A percentile compares a stretch with the other conserved stretches of the same genome.
These are phyloP conservation scores for Trichomonas vaginalis DNA, from an alignment of 208 protist genomes.

Conservation along the genomic window DNA sequence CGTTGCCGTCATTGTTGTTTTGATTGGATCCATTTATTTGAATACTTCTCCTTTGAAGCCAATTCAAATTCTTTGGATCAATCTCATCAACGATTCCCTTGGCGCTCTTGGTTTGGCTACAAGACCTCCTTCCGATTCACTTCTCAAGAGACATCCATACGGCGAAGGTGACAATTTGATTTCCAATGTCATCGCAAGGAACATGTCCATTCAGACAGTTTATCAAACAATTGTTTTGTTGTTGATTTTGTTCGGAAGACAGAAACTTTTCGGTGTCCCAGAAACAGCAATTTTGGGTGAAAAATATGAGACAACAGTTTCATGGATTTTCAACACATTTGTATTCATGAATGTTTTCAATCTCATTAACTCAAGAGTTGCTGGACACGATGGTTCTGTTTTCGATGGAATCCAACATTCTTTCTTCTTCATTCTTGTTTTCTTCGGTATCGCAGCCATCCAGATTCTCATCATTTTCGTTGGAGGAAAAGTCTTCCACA, in stretches of 20 bases:
- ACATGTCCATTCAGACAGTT: slow-evolving; percentile 43
- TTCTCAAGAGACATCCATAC: slow-evolving; percentile 46
- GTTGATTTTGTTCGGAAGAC: neutral
- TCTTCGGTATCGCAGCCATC: neutral
- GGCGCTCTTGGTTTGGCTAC: slow-evolving; percentile 83
- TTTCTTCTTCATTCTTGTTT: neutral
- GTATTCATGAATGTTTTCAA: slow-evolving; percentile 37
- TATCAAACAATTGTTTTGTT: slow-evolving; percentile 50
- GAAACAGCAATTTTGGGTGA: neutral
- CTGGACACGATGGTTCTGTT: neutral
- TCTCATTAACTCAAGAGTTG: slow-evolving; percentile 27
- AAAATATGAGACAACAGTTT: neutral
- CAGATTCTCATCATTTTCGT: neutral
- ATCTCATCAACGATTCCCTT: slow-evolving; percentile 96
- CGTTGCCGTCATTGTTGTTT: slow-evolving; percentile 68
- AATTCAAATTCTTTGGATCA: slow-evolving; percentile 93
- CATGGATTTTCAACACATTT: slow-evolving; percentile 36
- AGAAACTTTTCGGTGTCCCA: neutral
- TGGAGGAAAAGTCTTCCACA: neutral
- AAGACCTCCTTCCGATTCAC: slow-evolving; percentile 56
- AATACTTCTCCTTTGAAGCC: slow-evolving; percentile 45
- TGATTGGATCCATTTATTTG: slow-evolving; percentile 38
- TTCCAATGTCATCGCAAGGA: slow-evolving; percentile 56
- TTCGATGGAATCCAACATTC: neutral
- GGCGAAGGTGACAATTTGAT: slow-evolving; percentile 44